Percentiles rank a stretch among this genome's conserved stretches.
These are phyloP conservation scores for Phytophthora europaea DNA, from an alignment of 352 stramenopile genomes.

Conservation along the genomic window DNA sequence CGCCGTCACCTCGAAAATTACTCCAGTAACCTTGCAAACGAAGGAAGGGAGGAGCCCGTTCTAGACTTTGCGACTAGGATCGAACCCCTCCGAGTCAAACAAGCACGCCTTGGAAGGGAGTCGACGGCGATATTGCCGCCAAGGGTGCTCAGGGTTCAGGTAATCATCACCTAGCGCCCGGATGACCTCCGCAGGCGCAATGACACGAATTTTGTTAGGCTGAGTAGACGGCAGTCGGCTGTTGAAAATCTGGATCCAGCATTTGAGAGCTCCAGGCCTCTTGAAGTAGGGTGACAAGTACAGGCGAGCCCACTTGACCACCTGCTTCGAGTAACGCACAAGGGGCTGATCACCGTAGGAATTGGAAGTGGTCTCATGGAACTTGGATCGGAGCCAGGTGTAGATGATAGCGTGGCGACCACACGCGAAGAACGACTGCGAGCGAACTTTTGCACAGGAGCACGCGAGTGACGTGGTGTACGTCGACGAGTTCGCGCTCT, in stretches of 20 bases:
- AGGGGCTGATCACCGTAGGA: not conserved
- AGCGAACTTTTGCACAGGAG: too few species aligned
- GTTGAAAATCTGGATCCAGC: not conserved
- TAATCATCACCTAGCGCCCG: not conserved
- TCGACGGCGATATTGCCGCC: too few species aligned
- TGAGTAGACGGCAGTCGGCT: not conserved
- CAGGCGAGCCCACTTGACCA: not conserved
- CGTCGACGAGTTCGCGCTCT: too few species aligned
- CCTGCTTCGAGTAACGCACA: not conserved
- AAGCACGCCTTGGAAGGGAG: not conserved
- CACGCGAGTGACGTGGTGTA: too few species aligned
- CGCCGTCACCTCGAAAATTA: not conserved
- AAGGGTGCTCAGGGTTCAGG: not conserved
- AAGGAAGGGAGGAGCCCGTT: not conserved
- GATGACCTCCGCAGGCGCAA: not conserved
- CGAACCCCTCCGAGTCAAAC: not conserved
- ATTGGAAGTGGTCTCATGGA: not conserved
- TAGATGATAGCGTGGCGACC: not conserved
- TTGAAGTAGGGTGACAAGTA: not conserved
- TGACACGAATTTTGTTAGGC: not conserved
- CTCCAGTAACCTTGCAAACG: not conserved
- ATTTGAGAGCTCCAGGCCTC: not conserved
- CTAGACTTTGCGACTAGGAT: not conserved
- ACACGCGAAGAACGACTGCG: not conserved
- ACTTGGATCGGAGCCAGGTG: not conserved